A percentile compares a stretch with the other conserved stretches of the same genome.
These are phyloP conservation scores for Beta vulgaris DNA, from an alignment of 148 eudicot species.

Conservation along the genomic window DNA sequence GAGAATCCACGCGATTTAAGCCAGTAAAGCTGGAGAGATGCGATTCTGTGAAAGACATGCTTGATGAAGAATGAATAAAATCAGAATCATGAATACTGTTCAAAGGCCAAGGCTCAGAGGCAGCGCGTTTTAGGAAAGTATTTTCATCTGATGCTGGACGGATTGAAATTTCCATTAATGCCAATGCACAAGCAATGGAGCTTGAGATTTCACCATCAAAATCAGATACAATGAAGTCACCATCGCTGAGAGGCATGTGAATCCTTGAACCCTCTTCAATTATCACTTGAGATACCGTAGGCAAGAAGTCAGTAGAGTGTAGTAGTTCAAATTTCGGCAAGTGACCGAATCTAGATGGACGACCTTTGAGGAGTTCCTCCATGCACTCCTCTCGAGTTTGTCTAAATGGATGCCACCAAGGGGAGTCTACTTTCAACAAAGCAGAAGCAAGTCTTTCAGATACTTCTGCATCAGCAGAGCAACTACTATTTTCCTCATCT, in stretches of 20 bases:
- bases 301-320: constrained; percentile 37
- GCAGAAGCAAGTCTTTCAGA: constrained; percentile 24
- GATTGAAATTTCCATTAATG: constrained; percentile 43
- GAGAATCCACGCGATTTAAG: constrained; percentile 45
- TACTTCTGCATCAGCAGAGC: constrained; percentile 20
- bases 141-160: constrained; percentile 34
- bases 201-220: constrained; percentile 87
- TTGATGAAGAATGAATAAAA: constrained; percentile 44
- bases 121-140: constrained; percentile 38
- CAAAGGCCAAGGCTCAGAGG: constrained; percentile 56
- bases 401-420: constrained; percentile 62
- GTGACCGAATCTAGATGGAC: constrained; percentile 44
- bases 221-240: constrained; percentile 64
- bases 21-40: constrained; percentile 62
- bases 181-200: constrained; percentile 78
- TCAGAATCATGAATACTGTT: constrained; percentile 51
- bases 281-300: constrained; percentile 45
- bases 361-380: constrained; percentile 48
- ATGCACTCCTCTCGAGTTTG: constrained; percentile 53
- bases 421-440: constrained; percentile 29
- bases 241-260: constrained; percentile 61
- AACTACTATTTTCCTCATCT: constrained; percentile 24
- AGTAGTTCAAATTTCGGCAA: constrained; percentile 38
- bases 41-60: constrained; percentile 43
- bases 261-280: constrained; percentile 71